A percentile compares a stretch with the other conserved stretches of the same genome.
Evolutionary conservation across 805 yeast species (phyloP).

Genomic region (Candida sakaeoensis): DNA sequence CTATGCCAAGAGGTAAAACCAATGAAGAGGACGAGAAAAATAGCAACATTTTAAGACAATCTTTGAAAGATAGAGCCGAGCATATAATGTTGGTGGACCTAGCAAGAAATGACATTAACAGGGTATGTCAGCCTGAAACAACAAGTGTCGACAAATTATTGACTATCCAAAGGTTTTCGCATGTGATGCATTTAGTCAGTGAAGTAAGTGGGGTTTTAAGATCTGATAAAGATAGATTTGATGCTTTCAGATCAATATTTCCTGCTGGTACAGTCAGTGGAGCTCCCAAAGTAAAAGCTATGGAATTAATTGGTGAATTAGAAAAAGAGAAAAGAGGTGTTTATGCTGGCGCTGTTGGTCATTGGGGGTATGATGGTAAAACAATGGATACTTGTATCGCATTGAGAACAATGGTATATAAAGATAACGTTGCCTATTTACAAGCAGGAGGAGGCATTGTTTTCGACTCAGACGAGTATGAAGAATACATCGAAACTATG

Average conservation of each 20-base stretch:
- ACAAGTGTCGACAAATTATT: constrained; percentile 85
- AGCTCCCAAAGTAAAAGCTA: constrained; percentile 95
- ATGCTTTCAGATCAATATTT: constrained; percentile 95
- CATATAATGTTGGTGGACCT: constrained; percentile 98
- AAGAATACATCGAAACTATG: constrained; percentile 94
- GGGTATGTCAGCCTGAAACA: constrained; percentile 85
- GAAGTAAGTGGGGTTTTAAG: constrained; percentile 92
- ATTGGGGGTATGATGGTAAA: constrained; percentile 94
- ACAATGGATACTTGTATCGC: constrained; percentile 98
- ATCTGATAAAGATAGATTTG: constrained; percentile 81
- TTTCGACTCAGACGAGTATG: constrained; percentile 89
- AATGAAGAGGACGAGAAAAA: constrained; percentile 85
- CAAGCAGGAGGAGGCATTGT: constrained; percentile 99
- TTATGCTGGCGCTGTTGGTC: constrained; percentile 98
- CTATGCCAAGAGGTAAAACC: constrained; percentile 86
- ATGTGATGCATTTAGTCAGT: constrained; percentile 94
- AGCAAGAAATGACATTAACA: constrained; percentile 93
- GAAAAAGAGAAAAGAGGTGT: constrained; percentile 94
- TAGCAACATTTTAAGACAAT: constrained; percentile 68
- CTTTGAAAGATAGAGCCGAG: constrained; percentile 92
- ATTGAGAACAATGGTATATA: constrained; percentile 91
- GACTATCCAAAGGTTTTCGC: constrained; percentile 90
- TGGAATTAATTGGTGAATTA: constrained; percentile 87
- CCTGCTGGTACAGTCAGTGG: constrained; percentile 99
- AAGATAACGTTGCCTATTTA: constrained; percentile 83